Evolutionary conservation across 805 yeast species (phyloP), one percentile per base, ranked within the genome.

Genomic region (Candida boleticola): DNA sequence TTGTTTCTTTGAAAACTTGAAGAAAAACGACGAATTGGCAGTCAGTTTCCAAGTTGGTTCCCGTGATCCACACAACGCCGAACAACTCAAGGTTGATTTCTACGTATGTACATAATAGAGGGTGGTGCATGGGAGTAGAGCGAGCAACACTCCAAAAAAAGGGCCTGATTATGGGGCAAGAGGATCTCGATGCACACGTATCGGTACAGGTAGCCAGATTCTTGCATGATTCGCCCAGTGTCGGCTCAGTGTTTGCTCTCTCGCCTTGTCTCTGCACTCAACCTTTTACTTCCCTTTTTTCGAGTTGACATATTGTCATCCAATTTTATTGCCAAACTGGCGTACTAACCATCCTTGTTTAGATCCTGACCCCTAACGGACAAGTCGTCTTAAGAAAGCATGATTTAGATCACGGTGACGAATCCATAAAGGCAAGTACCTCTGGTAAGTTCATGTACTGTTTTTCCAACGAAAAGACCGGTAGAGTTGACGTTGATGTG

Each of bases 1-100:
- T 57, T 92, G 99, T 67, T 92, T 89, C 66, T 89, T 76, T 55
- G 98, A 93, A 60, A 75, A 75, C 44, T 74, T 93, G 69, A 85
- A 83, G 60, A 75, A 75, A 55, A 86, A 87, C 52, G 99, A 92
- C 66, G 89, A 85, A 63, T 71, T 92, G 52, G 85, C 96, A 16
- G 83, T 92, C 47, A 76, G 89, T 37, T 92, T 84, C 78, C 99
- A 92, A 68, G 95, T 87, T 40, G 97, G 97, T 50, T 89, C 90
- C 57, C 80, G 97, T 65, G 84, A 88, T 53, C 81, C 84, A 31
- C 75, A 74, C 45, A 77, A 87, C 39, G 74, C 82, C 23, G 81
- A 79, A 42, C 93, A 85, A 58, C 68, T 80, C 48, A 71, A 65
- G 10, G 70, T 76, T 37, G 95, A 89, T 59, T 89, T 90, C 62